phyloP scores from a whole-genome alignment of 192 early-diverging fungal species.

The Backusella macrospora region DNA sequence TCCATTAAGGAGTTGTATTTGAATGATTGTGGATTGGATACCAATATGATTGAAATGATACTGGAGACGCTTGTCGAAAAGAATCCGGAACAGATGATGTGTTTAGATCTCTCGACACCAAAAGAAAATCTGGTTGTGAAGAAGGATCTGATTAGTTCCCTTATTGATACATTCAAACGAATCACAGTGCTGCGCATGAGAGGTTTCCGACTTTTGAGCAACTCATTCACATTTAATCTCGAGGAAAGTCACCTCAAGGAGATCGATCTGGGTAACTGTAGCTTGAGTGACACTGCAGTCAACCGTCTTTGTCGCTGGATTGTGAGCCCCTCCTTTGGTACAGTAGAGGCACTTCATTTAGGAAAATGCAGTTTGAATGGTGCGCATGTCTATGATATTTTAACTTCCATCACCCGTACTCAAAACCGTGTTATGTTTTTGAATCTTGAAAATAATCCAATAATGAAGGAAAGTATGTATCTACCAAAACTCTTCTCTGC shows the following conservation, averaged over 20 bases:
- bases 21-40: slow-evolving; percentile 18
- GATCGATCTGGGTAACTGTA: slow-evolving; percentile 28
- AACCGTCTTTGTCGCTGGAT: slow-evolving; percentile 33
- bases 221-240: slow-evolving; percentile 2
- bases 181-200: neutral
- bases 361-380: slow-evolving; percentile 50
- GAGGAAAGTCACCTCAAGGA: neutral
- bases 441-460: slow-evolving; percentile 41
- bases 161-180: slow-evolving; percentile 1
- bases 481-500: slow-evolving; percentile 43
- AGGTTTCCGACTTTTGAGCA: neutral
- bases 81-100: neutral
- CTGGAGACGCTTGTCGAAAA: neutral
- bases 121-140: neutral
- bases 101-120: neutral
- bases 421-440: slow-evolving; percentile 44
- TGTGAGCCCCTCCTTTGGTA: slow-evolving; percentile 20
- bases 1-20: slow-evolving; percentile 14
- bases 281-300: slow-evolving; percentile 14
- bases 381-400: slow-evolving; percentile 41
- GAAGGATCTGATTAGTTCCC: neutral
- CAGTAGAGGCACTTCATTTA: slow-evolving; percentile 34
- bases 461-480: slow-evolving; percentile 42
- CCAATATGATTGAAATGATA: slow-evolving; percentile 18
- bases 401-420: slow-evolving; percentile 42